These are phyloP conservation scores for Microcyclosporella mali DNA, from an alignment of 2,329 filamentous ascomycete genomes.

Conservation along the genomic window DNA sequence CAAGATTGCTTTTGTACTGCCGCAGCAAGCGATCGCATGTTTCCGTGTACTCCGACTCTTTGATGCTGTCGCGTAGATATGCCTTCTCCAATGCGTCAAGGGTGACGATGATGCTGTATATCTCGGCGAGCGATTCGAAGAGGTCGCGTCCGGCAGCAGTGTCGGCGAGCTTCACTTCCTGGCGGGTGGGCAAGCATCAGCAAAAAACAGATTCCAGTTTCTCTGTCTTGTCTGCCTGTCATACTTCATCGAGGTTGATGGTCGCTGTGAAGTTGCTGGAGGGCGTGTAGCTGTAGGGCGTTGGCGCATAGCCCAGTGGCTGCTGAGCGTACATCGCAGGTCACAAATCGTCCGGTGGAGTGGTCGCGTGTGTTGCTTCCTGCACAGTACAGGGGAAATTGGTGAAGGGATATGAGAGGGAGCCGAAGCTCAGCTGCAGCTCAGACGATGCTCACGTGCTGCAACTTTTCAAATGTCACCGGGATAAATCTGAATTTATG, in stretches of 20 bases:
- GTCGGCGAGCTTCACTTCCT: constrained; percentile 90
- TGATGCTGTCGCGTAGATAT: constrained; percentile 90
- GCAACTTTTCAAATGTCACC: too few relatives aligned
- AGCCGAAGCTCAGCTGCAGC: too few relatives aligned
- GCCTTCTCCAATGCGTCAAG: constrained; percentile 94
- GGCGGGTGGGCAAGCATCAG: constrained; percentile 10
- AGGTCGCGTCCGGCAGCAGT: constrained; percentile 85
- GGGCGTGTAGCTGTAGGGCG: constrained; percentile 85
- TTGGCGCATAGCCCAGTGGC: constrained; percentile 75
- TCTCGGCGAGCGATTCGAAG: constrained; percentile 90
- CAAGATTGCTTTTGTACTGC: constrained; percentile 92
- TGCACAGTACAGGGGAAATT: background rate
- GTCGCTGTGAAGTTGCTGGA: constrained; percentile 73
- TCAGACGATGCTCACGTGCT: too few relatives aligned
- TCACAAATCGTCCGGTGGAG: too few relatives aligned
- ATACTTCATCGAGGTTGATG: constrained; percentile 87
- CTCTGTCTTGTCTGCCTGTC: constrained; percentile 8
- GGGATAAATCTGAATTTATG: too few relatives aligned
- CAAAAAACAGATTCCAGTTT: background rate
- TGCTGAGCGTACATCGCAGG: constrained; percentile 40
- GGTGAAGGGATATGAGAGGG: background rate
- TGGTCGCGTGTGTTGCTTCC: too few relatives aligned
- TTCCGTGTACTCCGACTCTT: constrained; percentile 89
- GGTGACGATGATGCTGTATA: constrained; percentile 96
- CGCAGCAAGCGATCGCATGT: constrained; percentile 90